phyloP scores from a whole-genome alignment of 208 protist genomes.

The Trichomonas gallinae region DNA sequence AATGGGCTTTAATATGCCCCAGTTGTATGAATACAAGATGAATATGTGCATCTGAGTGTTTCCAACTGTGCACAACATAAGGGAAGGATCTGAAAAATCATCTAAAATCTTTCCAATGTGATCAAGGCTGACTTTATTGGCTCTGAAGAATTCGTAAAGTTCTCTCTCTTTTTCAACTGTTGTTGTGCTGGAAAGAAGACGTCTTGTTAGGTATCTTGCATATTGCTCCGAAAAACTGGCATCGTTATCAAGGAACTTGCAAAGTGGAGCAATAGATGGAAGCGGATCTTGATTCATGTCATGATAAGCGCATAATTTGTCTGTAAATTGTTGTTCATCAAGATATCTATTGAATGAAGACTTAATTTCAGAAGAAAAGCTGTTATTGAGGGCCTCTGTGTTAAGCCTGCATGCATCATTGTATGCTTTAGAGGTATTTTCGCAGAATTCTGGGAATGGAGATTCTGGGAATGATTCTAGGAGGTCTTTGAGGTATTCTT shows the following conservation, averaged over 20 bases:
- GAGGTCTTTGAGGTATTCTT: neutral
- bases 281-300: neutral
- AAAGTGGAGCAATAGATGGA: neutral
- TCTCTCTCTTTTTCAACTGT: neutral
- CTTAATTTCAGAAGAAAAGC: neutral
- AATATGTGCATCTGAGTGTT: neutral
- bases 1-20: neutral
- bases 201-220: neutral
- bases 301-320: neutral
- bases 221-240: neutral
- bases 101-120: neutral
- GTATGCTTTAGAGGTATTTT: neutral
- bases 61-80: neutral
- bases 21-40: neutral
- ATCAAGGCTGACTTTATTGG: neutral
- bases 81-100: neutral
- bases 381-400: neutral
- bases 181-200: neutral
- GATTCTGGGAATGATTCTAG: neutral
- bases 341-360: neutral
- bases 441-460: neutral
- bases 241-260: neutral
- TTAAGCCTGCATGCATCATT: neutral
- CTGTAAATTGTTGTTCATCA: neutral
- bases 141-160: neutral